Conservation (phyloP, 2,329 filamentous ascomycete genomes). For the Cytospora chrysosperma region DNA sequence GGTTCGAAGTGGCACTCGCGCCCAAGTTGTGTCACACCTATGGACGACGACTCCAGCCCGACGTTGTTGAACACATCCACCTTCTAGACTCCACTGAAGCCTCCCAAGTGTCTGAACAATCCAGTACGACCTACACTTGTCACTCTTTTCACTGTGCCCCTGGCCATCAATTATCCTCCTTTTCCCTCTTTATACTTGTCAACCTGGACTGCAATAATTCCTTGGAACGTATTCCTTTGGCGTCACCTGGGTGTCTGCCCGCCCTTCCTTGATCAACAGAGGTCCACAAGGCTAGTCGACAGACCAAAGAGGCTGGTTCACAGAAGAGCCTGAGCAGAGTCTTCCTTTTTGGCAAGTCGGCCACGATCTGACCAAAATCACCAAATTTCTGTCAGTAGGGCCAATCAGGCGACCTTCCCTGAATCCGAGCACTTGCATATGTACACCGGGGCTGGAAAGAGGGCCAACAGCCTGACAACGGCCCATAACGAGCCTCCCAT, state of each 20-base stretch:
- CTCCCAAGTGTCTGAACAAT: not conserved
- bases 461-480: not conserved
- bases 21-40: not conserved
- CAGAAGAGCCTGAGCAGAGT: not conserved
- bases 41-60: not conserved
- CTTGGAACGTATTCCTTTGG: not conserved
- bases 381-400: not conserved
- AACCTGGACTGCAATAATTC: not conserved
- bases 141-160: not conserved
- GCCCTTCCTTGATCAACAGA: not conserved
- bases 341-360: not conserved
- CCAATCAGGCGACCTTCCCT: slow-evolving; percentile 10
- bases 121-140: not conserved
- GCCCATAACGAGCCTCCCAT: not conserved
- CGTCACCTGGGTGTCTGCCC: not conserved
- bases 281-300: not conserved
- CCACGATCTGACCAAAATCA: not conserved
- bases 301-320: not conserved
- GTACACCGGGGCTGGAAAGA: not conserved
- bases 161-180: not conserved
- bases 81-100: not conserved
- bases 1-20: not conserved
- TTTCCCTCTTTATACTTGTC: too few species aligned
- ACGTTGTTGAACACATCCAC: too few species aligned
- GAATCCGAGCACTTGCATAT: slow-evolving; percentile 11